Evolutionary conservation across 2,329 filamentous ascomycete genomes (phyloP), one percentile per base, ranked within the genome.

Genomic region (Pyricularia pennisetigena): DNA sequence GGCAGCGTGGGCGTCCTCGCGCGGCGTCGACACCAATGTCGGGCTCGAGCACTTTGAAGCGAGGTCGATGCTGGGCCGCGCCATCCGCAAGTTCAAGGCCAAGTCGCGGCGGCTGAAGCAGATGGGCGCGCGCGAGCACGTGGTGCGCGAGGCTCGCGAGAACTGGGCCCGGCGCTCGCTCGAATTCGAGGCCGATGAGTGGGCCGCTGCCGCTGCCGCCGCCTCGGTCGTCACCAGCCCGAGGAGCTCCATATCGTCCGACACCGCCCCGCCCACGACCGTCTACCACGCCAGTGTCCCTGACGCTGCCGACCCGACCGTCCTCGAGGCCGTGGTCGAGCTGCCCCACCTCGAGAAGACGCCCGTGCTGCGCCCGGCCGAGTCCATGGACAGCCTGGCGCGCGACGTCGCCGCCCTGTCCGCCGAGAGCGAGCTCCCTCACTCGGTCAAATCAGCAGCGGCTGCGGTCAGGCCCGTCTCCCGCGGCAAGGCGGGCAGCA

Each of bases 21-120:
- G 66, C 9, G 66, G 66, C 54, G 54, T 67, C 28, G 66, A 67
- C 66, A 67, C 54, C 29, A 62, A 67, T 54, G 66, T 67, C 54
- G 66, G 66, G 29, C 54, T 67, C 20, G 66, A 67, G 54, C 49
- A 67, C 66, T 67, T 67, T 24, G 66, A 67, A n/a, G 57, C 54
- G n/a, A 28, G 66, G 16, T 67, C 66, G 20, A 26, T 59, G 23
- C 54, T 67, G 9, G 66, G 66, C 10, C 66, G 66, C 20, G 66
- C 66, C 54, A 57, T 67, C 24, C 66, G 66, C 66, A 67, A 62
- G 54, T 32, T 67, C 41, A 57, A 59, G 29, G 66, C 49, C 54
- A 61, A 54, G 54, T 59, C 41, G 9, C 49, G 66, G 5, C 66
- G 66, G 26, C 14, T 35, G 5, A 67, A 26, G 66, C 54, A 61